phyloP scores from a whole-genome alignment of 352 stramenopile genomes.

The Phytophthora sp. region DNA sequence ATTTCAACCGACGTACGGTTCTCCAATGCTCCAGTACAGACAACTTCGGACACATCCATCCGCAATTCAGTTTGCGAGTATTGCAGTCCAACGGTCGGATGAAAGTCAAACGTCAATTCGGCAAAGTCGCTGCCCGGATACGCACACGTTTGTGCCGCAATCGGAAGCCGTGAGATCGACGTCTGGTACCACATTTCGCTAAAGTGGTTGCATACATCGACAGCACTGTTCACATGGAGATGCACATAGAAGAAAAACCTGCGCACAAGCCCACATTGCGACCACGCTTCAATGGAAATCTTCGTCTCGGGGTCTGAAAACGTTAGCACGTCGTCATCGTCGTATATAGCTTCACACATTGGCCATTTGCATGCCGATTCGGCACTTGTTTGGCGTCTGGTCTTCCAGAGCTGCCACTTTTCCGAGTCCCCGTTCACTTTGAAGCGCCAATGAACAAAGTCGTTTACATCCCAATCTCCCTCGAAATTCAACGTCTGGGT shows the following conservation, averaged over 20 bases:
- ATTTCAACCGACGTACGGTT: constrained; percentile 42
- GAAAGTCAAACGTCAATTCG: constrained; percentile 69
- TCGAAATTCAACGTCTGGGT: constrained; percentile 33
- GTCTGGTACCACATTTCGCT: constrained; percentile 71
- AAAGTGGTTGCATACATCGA: constrained; percentile 57
- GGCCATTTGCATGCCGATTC: constrained; percentile 21
- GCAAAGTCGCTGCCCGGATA: constrained; percentile 67
- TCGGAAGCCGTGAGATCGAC: constrained; percentile 34
- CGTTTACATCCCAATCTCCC: constrained; percentile 16
- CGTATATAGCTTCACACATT: constrained; percentile 16
- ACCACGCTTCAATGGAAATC: constrained; percentile 64
- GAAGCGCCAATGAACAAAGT: constrained; percentile 73
- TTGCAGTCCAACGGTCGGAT: constrained; percentile 47
- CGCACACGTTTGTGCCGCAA: constrained; percentile 46
- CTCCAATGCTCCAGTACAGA: constrained; percentile 45
- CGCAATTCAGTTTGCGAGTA: constrained; percentile 39
- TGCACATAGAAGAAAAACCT: constrained; percentile 54
- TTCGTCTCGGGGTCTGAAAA: constrained; percentile 51
- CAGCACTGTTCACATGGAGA: constrained; percentile 50
- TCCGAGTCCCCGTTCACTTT: constrained; percentile 44
- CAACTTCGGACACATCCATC: constrained; percentile 47
- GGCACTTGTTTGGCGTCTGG: constrained; percentile 21
- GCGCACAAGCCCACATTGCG: constrained; percentile 53
- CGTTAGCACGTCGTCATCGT: constrained; percentile 33
- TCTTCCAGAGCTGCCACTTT: constrained; percentile 60